Base-by-base conservation (phyloP, 2,329 filamentous ascomycete genomes). In the Madurella fahalii region DNA sequence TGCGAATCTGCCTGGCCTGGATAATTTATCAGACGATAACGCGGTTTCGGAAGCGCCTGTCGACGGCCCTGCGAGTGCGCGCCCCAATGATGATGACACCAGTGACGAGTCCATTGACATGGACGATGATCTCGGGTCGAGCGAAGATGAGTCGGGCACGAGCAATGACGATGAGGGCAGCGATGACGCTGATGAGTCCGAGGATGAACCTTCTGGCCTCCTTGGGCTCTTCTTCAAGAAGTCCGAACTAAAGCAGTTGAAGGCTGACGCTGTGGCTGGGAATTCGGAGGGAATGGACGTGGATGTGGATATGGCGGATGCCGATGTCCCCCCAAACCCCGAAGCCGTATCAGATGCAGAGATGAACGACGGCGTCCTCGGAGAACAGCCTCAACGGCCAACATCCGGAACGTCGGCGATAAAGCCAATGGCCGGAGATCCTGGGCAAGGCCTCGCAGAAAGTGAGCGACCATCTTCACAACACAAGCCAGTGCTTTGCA, bases 71-170 rank as follows among this genome's bases (percentile, higher is more conserved):
- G 5, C 54, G 49, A 50, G 57, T 63, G 40, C 62, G 40, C 63
- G 54, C 1, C 66, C 64, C 32, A 62, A 71, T 20, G 68, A 68
- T 5, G 74, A 75, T 42, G 81, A 83, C 9, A 83, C 78, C 4
- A 81, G 78, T 42, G 84, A 87, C 59, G 83, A 86, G 65, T 86
- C 84, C 1, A 73, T 86, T 18, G 82, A 85, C 62, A 87, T 87
- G 83, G 83, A 86, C 59, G 83, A 86, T 56, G 83, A 86, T 53
- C 70, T 84, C 61, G 82, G 80, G 2, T 83, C 82, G 2, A 81
- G 77, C 30, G 81, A 85, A 69, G 71, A 66, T 30, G 68, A 69
- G 8, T 67, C 69, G 2, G 70, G 68, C 1, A 71, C 70, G 4
- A 77, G 75, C 15, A 67, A 74, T 15, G 71, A 71, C 12, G 74